A percentile compares a stretch with the other conserved stretches of the same genome.
Evolutionary conservation across 257 asterid genomes (phyloP).

Genomic region (Eustoma russellianum): DNA sequence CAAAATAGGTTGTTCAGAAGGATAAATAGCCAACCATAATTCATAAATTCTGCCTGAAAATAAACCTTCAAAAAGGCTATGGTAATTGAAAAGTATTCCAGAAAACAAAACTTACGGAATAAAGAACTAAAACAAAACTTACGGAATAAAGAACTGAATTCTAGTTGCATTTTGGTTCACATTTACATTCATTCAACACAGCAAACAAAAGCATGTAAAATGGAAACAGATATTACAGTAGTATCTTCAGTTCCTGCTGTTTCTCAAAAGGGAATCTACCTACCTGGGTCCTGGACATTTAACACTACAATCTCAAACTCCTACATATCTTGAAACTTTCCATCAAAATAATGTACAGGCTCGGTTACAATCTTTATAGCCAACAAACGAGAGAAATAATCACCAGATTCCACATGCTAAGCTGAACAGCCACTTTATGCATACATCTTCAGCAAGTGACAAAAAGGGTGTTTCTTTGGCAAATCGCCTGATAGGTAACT

Average conservation of each 20-base stretch:
- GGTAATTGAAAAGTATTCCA: too few relatives aligned
- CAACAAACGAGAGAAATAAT: slow-evolving; percentile 21
- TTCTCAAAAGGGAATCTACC: slow-evolving; percentile 19
- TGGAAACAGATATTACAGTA: slow-evolving; percentile 4
- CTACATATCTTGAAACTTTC: slow-evolving; percentile 17
- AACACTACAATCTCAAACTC: slow-evolving; percentile 18
- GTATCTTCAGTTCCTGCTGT: slow-evolving; percentile 2
- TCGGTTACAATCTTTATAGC: slow-evolving; percentile 21
- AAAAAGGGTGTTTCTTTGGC: slow-evolving; percentile 20
- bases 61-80: too few relatives aligned
- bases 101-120: too few relatives aligned
- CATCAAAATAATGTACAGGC: slow-evolving; percentile 64
- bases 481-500: slow-evolving; percentile 13
- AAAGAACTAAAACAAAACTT: too few relatives aligned
- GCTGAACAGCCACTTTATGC: slow-evolving; percentile 29
- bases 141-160: too few relatives aligned
- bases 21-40: too few relatives aligned
- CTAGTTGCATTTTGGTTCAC: too few relatives aligned
- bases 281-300: slow-evolving; percentile 13
- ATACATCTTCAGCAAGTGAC: slow-evolving; percentile 22
- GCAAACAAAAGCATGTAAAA: background rate
- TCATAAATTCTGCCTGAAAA: too few relatives aligned
- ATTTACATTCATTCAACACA: too few relatives aligned
- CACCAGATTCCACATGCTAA: slow-evolving; percentile 21
- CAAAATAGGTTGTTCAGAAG: too few relatives aligned